Conservation (phyloP, 768 basidiomycete species). For the Lactarius sp. region DNA sequence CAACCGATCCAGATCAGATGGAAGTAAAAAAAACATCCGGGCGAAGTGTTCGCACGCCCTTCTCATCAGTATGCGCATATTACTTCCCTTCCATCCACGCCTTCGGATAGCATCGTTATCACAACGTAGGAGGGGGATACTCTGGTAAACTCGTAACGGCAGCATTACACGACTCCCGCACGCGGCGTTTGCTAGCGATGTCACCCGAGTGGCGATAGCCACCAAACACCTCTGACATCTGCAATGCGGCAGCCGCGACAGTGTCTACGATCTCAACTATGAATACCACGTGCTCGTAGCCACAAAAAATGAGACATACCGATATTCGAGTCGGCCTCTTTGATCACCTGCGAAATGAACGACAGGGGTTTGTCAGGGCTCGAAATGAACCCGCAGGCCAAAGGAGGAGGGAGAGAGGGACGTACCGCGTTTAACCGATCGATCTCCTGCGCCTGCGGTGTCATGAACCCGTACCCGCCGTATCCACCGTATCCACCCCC, state of each 20-base stretch:
- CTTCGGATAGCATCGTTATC: background rate
- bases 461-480: conserved; percentile 24
- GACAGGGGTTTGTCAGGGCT: background rate
- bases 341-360: conserved; percentile 40
- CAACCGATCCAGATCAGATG: background rate
- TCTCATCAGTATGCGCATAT: background rate
- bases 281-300: background rate
- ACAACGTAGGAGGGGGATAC: conserved; percentile 49
- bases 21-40: background rate
- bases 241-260: conserved; percentile 64
- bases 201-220: conserved; percentile 76
- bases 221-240: conserved; percentile 67
- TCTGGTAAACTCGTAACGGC: conserved; percentile 67
- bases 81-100: background rate
- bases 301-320: conserved; percentile 36
- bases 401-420: conserved; percentile 3
- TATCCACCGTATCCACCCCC: conserved; percentile 27
- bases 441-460: conserved; percentile 38
- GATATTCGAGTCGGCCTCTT: conserved; percentile 49
- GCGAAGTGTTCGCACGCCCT: background rate
- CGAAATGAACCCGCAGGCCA: background rate
- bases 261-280: conserved; percentile 40
- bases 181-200: conserved; percentile 63
- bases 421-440: conserved; percentile 56
- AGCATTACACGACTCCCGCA: conserved; percentile 75